A percentile compares a stretch with the other conserved stretches of the same genome.
These are phyloP conservation scores for Leucocoprinus leucothites DNA, from an alignment of 768 basidiomycete species.

Conservation along the genomic window DNA sequence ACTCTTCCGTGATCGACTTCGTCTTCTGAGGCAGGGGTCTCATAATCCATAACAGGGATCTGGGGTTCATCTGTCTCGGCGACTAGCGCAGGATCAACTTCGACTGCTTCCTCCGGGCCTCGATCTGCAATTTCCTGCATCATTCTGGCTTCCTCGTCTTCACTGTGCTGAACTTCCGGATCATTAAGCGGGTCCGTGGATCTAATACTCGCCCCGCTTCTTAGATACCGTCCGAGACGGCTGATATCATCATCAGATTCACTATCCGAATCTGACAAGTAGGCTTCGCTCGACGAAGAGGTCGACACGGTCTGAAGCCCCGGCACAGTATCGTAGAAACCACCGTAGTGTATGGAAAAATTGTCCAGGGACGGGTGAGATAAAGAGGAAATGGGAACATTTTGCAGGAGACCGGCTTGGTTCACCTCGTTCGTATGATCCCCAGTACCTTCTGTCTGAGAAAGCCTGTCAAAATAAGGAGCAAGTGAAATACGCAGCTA, in stretches of 20 bases:
- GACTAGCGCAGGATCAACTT: conserved; percentile 1
- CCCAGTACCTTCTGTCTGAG: not conserved
- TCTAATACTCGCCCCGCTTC: conserved; percentile 9
- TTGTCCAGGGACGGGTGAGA: too few species aligned
- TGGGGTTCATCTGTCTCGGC: conserved; percentile 1
- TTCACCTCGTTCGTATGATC: not conserved
- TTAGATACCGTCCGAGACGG: conserved; percentile 4
- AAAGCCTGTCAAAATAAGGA: not conserved
- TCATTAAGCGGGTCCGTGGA: conserved; percentile 7
- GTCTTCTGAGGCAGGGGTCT: not conserved
- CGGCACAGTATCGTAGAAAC: conserved; percentile 34
- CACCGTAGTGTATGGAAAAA: not conserved
- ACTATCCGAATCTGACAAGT: conserved; percentile 21
- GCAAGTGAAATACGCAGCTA: not conserved
- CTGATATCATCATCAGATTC: conserved; percentile 20
- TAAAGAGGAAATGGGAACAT: too few species aligned
- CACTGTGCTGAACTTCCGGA: conserved; percentile 7
- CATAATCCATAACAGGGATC: not conserved
- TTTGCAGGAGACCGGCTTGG: conserved; percentile 4
- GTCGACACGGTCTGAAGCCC: conserved; percentile 32
- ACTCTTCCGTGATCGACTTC: conserved; percentile 6
- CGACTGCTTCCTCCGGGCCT: conserved; percentile 1
- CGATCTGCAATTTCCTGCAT: conserved; percentile 1
- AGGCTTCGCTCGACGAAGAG: conserved; percentile 27
- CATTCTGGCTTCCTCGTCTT: conserved; percentile 1